Conservation (phyloP, 176 grass and related monocot genomes). For the sorghum (Sorghum bicolor) region DNA sequence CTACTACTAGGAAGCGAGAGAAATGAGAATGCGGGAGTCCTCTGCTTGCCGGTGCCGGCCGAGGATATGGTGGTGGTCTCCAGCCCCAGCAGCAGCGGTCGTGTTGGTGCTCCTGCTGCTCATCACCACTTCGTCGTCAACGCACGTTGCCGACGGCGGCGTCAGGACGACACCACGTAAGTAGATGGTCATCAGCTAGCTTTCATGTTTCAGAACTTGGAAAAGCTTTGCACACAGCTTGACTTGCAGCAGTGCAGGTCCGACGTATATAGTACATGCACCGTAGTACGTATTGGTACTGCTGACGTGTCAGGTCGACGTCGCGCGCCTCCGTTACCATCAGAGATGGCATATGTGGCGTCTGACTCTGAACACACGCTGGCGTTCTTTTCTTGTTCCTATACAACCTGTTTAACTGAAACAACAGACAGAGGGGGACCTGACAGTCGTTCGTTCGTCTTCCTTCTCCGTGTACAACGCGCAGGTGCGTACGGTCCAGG, state of each 20-base stretch:
- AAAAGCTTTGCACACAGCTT: neutral
- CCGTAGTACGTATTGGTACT: neutral
- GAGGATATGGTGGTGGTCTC: neutral
- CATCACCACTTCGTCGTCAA: neutral
- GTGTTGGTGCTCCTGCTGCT: neutral
- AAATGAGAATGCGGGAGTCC: neutral
- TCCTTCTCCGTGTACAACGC: neutral
- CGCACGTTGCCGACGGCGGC: slow-evolving; percentile 8
- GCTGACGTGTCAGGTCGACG: neutral
- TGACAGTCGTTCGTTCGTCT: neutral
- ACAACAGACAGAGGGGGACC: neutral
- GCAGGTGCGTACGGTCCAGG: neutral
- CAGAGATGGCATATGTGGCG: too few species aligned
- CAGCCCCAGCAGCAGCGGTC: neutral
- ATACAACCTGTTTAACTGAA: neutral
- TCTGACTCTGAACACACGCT: neutral
- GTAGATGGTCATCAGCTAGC: neutral
- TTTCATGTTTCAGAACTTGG: neutral
- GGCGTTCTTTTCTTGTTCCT: neutral
- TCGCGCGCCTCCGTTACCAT: neutral
- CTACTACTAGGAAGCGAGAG: neutral
- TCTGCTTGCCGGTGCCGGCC: neutral
- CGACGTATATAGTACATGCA: neutral
- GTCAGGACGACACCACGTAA: slow-evolving; percentile 34
- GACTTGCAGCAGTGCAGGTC: neutral